Conservation (phyloP, 2,329 filamentous ascomycete species). For the Atkinsonella hypoxylon region DNA sequence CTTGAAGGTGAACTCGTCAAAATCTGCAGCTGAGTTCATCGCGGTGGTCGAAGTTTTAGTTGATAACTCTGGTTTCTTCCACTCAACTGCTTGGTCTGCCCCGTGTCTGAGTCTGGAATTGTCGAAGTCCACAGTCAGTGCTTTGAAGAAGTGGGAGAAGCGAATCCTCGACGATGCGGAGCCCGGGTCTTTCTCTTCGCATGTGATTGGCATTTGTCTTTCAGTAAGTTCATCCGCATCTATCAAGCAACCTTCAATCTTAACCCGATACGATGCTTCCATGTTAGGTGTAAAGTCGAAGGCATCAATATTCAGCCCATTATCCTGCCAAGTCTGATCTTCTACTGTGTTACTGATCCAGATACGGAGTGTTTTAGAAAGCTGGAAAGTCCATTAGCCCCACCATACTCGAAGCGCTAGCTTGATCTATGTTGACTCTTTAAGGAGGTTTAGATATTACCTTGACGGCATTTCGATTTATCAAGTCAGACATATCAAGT, state of each 20-base stretch:
- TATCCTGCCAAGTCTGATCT: constrained; percentile 84
- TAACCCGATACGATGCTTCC: constrained; percentile 76
- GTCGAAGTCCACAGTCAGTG: constrained; percentile 65
- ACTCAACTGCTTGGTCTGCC: constrained; percentile 56
- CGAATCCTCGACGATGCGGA: constrained; percentile 30
- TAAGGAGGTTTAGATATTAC: constrained; percentile 20
- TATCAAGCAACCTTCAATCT: constrained; percentile 78
- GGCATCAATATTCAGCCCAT: constrained; percentile 54
- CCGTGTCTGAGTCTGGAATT: constrained; percentile 44
- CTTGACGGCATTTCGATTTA: constrained; percentile 51
- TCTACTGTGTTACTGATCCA: constrained; percentile 95
- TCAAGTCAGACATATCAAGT: constrained; percentile 51
- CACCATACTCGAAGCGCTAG: neutral
- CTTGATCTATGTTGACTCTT: neutral
- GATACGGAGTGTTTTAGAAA: constrained; percentile 74
- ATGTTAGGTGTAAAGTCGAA: constrained; percentile 72
- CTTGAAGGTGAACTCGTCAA: constrained; percentile 87
- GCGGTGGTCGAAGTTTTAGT: constrained; percentile 29
- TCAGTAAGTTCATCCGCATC: constrained; percentile 44
- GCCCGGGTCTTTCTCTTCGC: neutral
- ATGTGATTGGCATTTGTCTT: neutral
- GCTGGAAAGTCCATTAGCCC: constrained; percentile 28
- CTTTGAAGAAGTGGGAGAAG: constrained; percentile 72
- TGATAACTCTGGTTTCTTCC: constrained; percentile 66
- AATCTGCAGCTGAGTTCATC: constrained; percentile 55